A percentile compares a stretch with the other conserved stretches of the same genome.
Evolutionary conservation across 2,329 filamentous ascomycete species (phyloP).

Genomic region (Apiospora rasikravindrae): DNA sequence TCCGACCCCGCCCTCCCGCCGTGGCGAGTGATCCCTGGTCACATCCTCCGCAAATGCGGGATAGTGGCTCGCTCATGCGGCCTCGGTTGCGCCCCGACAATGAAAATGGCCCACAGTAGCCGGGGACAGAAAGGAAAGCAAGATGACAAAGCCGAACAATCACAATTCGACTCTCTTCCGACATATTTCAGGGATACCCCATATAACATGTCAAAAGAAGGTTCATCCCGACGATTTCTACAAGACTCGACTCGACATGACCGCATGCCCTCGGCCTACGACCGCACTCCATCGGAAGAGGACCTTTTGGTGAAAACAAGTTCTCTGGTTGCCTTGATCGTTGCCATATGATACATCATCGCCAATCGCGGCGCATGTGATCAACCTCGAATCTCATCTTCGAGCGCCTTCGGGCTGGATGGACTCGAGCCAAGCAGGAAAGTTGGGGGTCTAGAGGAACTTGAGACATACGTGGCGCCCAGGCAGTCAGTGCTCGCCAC

Average conservation of each 20-base stretch:
- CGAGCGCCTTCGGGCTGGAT: no score
- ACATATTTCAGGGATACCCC: background rate
- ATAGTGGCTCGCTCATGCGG: background rate
- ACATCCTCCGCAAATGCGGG: background rate
- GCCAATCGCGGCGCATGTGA: no score
- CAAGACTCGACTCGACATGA: background rate
- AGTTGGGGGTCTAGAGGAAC: no score
- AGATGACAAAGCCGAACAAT: background rate
- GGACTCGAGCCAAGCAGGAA: no score
- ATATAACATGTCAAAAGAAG: background rate
- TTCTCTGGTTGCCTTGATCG: slow-evolving; percentile 31
- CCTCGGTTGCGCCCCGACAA: background rate
- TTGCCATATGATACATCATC: no score
- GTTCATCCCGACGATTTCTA: background rate
- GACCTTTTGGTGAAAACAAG: background rate
- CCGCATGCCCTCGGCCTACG: background rate
- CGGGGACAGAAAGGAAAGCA: background rate
- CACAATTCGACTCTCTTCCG: background rate
- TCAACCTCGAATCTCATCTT: no score
- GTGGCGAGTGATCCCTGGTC: background rate
- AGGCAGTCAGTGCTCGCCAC: no score
- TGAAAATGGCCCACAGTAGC: background rate
- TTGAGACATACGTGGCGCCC: no score
- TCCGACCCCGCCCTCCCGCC: background rate
- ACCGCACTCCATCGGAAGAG: background rate